Percentiles rank a stretch among this genome's conserved stretches.
Evolutionary conservation across 176 grass and related monocot genomes (phyloP).

Genomic region (Saccharum spontaneum): DNA sequence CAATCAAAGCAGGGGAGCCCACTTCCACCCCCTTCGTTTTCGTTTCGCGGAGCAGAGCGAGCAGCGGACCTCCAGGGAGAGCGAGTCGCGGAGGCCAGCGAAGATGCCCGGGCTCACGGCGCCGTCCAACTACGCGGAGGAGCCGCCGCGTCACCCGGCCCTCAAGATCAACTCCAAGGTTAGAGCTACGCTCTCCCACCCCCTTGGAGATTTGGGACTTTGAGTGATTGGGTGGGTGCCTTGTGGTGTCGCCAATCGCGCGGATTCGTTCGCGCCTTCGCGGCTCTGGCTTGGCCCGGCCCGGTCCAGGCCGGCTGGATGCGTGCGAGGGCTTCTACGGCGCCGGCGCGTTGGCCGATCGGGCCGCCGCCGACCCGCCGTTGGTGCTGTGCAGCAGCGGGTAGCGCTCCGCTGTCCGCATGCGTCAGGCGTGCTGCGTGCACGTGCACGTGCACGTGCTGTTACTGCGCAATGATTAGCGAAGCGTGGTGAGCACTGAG

Average conservation of each 20-base stretch:
- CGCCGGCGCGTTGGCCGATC: neutral
- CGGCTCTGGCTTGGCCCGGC: neutral
- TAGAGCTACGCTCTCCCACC: neutral
- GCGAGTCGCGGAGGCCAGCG: neutral
- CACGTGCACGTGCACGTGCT: neutral
- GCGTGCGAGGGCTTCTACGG: neutral
- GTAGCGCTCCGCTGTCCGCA: neutral
- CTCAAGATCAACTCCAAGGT: slow-evolving; percentile 95
- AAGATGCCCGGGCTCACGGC: slow-evolving; percentile 74
- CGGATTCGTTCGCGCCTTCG: slow-evolving; percentile 9
- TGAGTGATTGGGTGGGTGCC: neutral
- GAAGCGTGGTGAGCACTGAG: neutral
- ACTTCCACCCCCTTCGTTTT: no score
- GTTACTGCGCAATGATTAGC: neutral
- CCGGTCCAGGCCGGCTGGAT: neutral
- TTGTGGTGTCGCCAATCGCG: neutral
- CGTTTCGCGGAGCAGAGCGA: neutral
- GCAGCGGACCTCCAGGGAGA: neutral
- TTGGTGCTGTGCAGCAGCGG: neutral
- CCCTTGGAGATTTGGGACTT: neutral
- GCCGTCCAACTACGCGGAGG: slow-evolving; percentile 68
- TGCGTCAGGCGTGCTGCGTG: neutral
- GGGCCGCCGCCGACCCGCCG: neutral
- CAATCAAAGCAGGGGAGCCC: no score
- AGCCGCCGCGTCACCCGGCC: slow-evolving; percentile 75